phyloP scores from a whole-genome alignment of 202 grass and related monocot species.

The Carex arenaria region DNA sequence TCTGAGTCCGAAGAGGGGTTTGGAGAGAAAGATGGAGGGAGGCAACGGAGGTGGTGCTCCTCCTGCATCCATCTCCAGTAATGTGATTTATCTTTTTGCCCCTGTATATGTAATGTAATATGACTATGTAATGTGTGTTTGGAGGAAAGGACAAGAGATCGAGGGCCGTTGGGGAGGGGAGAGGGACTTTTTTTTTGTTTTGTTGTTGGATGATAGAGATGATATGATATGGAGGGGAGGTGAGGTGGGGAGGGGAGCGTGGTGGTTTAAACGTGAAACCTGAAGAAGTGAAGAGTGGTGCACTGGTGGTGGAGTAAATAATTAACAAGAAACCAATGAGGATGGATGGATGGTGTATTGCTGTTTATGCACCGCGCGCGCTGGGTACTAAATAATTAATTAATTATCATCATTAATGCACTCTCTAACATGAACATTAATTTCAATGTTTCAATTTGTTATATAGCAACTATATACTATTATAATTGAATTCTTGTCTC shows the following conservation, averaged over 20 bases:
- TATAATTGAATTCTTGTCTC: too few species aligned
- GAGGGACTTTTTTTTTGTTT: too few species aligned
- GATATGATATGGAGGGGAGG: not conserved
- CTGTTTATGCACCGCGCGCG: not conserved
- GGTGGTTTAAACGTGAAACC: not conserved
- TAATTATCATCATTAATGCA: not conserved
- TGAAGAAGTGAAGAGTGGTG: not conserved
- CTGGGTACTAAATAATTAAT: not conserved
- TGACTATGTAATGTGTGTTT: not conserved
- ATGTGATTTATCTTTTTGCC: too few species aligned
- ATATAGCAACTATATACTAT: too few species aligned
- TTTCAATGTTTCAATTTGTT: too few species aligned
- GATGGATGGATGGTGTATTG: too few species aligned
- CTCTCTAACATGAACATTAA: not conserved
- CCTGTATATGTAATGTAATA: too few species aligned
- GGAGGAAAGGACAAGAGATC: not conserved
- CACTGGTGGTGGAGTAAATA: not conserved
- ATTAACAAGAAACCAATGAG: not conserved
- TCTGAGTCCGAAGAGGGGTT: conserved; percentile 8
- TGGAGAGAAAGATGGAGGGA: not conserved
- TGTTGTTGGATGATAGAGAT: not conserved
- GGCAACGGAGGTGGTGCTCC: not conserved
- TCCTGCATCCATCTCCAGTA: conserved; percentile 22
- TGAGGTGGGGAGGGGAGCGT: not conserved
- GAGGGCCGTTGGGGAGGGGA: too few species aligned